Percentiles rank a stretch among this genome's conserved stretches.
Evolutionary conservation across 2,329 filamentous ascomycete genomes (phyloP).

Genomic region (Teratosphaeria nubilosa): DNA sequence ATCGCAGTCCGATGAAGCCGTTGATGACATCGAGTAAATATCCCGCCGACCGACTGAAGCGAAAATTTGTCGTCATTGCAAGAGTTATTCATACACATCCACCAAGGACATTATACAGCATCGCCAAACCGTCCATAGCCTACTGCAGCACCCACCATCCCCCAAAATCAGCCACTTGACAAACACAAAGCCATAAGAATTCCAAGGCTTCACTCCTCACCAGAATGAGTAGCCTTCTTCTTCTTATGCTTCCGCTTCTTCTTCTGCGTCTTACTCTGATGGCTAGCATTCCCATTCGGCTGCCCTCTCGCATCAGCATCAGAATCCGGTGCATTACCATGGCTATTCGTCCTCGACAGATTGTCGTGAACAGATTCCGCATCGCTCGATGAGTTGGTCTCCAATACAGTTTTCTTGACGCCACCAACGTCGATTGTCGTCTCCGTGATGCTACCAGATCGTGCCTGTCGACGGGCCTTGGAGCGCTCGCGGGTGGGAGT

Average conservation of each 20-base stretch:
- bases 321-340: background rate
- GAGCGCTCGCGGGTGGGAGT: constrained; percentile 29
- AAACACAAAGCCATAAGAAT: background rate
- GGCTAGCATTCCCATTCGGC: background rate
- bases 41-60: background rate
- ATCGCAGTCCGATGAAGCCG: too few relatives aligned
- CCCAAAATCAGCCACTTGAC: background rate
- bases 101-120: background rate
- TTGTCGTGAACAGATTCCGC: background rate
- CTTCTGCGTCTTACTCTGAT: background rate
- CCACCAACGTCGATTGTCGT: constrained; percentile 66
- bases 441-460: constrained; percentile 70
- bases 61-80: background rate
- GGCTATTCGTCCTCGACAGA: background rate
- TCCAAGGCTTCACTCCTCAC: background rate
- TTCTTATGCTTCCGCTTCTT: constrained; percentile 2
- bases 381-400: constrained; percentile 34
- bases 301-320: background rate
- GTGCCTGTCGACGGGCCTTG: constrained; percentile 31
- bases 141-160: background rate
- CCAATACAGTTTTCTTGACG: constrained; percentile 64
- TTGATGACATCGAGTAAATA: background rate
- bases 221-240: constrained; percentile 2
- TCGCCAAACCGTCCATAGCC: background rate
- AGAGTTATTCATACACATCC: background rate